phyloP scores from a whole-genome alignment of 148 eudicot species.

The Silene uniflora region DNA sequence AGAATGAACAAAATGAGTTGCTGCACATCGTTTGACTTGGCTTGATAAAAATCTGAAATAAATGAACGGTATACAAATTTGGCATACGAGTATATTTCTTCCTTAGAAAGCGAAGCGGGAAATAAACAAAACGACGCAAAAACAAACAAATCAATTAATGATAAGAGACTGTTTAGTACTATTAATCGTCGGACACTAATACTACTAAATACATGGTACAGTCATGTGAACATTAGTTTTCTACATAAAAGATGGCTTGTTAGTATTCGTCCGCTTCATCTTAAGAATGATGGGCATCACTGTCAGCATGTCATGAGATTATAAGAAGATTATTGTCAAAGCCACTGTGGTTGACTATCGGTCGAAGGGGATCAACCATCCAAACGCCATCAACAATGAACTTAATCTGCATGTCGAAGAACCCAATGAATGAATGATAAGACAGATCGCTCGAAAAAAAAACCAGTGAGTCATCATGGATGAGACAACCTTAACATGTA shows the following conservation, averaged over 20 bases:
- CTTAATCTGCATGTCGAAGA: conserved; percentile 58
- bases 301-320: conserved; percentile 27
- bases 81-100: no score
- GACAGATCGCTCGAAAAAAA: background rate
- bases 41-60: no score
- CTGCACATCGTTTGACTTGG: no score
- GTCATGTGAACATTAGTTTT: background rate
- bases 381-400: conserved; percentile 85
- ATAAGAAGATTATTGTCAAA: conserved; percentile 67
- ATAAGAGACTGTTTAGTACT: background rate
- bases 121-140: background rate
- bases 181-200: background rate
- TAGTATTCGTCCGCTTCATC: conserved; percentile 15
- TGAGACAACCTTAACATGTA: no score
- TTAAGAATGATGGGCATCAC: background rate
- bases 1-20: no score
- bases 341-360: conserved; percentile 54
- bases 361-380: conserved; percentile 82
- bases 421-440: background rate
- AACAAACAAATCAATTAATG: background rate
- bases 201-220: conserved; percentile 15
- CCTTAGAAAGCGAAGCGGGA: background rate
- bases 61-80: no score
- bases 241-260: conserved; percentile 11
- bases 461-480: no score